These are phyloP conservation scores for Telfairia occidentalis DNA, from an alignment of 331 rosid genomes.

Conservation along the genomic window DNA sequence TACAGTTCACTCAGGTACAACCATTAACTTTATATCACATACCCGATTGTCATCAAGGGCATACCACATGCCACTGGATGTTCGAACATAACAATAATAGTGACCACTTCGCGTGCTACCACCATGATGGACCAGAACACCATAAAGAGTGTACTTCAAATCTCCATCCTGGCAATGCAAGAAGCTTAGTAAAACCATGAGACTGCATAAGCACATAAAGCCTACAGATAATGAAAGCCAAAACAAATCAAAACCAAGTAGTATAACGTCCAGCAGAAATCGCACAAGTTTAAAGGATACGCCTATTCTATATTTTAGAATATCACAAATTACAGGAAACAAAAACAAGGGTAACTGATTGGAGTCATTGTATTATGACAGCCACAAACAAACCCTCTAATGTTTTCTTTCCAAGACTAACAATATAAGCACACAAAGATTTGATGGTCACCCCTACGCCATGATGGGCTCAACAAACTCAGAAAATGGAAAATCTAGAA, in stretches of 20 bases:
- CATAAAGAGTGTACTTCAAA: conserved; percentile 76
- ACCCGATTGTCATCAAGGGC: conserved; percentile 86
- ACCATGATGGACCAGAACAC: conserved; percentile 87
- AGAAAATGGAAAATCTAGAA: neutral
- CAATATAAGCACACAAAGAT: neutral
- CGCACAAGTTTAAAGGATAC: neutral
- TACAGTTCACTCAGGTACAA: neutral
- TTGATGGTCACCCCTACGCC: neutral
- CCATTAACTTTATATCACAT: conserved; percentile 10
- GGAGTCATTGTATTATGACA: neutral
- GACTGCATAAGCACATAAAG: neutral
- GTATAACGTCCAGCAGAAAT: neutral
- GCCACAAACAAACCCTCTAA: neutral
- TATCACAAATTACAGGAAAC: neutral
- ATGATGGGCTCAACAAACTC: neutral
- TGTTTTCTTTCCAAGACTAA: neutral
- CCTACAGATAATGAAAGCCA: neutral
- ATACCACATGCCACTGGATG: conserved; percentile 87
- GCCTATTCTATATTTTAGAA: neutral
- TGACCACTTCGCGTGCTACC: conserved; percentile 84
- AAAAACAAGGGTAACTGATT: neutral
- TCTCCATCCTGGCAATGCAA: conserved; percentile 50
- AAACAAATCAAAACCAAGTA: neutral
- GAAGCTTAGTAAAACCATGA: neutral
- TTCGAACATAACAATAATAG: conserved; percentile 84